Base-by-base conservation (phyloP, 2,329 filamentous ascomycete genomes). In the Xylaria arbuscula region DNA sequence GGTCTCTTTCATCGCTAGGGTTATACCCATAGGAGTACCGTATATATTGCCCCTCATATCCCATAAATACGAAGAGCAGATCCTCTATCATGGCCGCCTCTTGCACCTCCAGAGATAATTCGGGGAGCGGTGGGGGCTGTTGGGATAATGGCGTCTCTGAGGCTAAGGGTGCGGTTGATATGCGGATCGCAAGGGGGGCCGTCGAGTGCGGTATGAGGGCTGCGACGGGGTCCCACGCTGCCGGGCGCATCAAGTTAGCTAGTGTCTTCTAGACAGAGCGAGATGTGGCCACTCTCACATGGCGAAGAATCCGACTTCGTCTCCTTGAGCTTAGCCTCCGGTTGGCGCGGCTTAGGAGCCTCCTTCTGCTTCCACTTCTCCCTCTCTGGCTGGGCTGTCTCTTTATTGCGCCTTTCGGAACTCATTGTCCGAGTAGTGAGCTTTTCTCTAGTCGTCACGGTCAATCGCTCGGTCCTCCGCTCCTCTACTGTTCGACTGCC, bases 11-110 rank as follows among this genome's bases (percentile, higher is more conserved):
- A 60, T 93, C 89, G 2, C 87, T 83, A 0, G 94, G 93, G 73
- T 97, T 90, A 78, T 97, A 98, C 9, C 88, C 87, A 72, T 93
- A 92, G 67, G 87, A 88, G 78, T 93, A 98, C 64, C 93, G 92
- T 70, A 99, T 92, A 78, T 98, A 98, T 79, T 97, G 94, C n/a
- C 96, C 96, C 81, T 99, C 96, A 72, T 94, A 97, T 28, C 96
- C 96, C 94, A 99, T 98, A 75, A 98, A 97, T 5, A 97, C 94
- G 77, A 95, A 98, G 42, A 98, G 81, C 17, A 99, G 82, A 75
- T 99, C 96, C 74, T 98, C 94, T 51, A 98, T 85, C 55, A 99
- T 91, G 9, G 89, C 92, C 28, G 90, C 88, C 81, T 99, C 96
- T 79, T 99, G 96, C 2, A 88, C 88, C 72, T 97, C 92, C 34